Conservation (phyloP, 129 eudicot genomes). For the Pulicaria dysenterica region DNA sequence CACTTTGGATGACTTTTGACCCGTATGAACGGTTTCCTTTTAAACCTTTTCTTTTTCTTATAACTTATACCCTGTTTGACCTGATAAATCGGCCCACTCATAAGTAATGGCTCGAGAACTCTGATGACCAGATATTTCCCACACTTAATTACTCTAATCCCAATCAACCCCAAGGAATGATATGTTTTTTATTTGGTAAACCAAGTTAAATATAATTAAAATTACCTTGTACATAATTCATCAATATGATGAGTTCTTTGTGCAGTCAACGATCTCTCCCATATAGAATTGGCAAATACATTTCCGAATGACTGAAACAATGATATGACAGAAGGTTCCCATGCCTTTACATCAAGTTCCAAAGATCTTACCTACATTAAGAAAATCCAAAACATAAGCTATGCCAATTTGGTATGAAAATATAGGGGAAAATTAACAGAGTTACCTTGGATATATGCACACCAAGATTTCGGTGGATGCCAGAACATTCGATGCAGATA, state of each 20-base stretch:
- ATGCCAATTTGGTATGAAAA: neutral
- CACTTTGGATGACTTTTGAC: neutral
- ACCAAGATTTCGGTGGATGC: slow-evolving; percentile 95
- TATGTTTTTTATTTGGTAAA: neutral
- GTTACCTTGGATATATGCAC: slow-evolving; percentile 92
- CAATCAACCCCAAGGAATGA: neutral
- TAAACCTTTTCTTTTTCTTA: too few species aligned
- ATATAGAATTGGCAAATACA: slow-evolving; percentile 78
- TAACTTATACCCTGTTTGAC: neutral
- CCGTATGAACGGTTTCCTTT: neutral
- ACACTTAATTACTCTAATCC: neutral
- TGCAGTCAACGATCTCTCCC: slow-evolving; percentile 73
- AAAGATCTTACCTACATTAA: slow-evolving; percentile 81
- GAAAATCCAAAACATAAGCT: slow-evolving; percentile 26
- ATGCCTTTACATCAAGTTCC: slow-evolving; percentile 87
- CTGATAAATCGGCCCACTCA: neutral
- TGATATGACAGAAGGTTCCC: slow-evolving; percentile 91
- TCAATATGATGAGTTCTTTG: slow-evolving; percentile 54
- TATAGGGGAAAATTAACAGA: slow-evolving; percentile 1
- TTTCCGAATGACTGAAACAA: slow-evolving; percentile 87
- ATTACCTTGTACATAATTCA: slow-evolving; percentile 69
- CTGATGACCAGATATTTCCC: neutral
- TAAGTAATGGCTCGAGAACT: neutral
- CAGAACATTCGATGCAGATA: slow-evolving; percentile 93
- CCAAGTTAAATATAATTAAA: neutral